A percentile compares a stretch with the other conserved stretches of the same genome.
Evolutionary conservation across 306 rosid genomes (phyloP).

Genomic region (Psophocarpus tetragonolobus): DNA sequence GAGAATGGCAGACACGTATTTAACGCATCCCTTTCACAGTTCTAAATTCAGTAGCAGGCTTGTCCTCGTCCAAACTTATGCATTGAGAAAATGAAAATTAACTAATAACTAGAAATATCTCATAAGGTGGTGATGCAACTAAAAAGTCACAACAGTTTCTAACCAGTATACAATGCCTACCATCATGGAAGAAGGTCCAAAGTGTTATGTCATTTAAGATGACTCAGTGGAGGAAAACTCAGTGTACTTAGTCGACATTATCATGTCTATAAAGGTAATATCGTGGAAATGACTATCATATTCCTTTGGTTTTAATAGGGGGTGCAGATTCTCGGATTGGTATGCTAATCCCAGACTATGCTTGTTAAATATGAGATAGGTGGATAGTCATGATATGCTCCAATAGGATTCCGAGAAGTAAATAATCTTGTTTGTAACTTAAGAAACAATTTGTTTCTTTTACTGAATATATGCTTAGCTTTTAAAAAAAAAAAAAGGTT

Average conservation of each 20-base stretch:
- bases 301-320: no score
- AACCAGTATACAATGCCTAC: background rate
- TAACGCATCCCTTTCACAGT: background rate
- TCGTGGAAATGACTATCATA: no score
- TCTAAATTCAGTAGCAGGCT: background rate
- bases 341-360: no score
- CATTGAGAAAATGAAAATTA: background rate
- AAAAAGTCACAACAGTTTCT: background rate
- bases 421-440: no score
- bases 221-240: background rate
- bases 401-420: no score
- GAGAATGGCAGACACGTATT: background rate
- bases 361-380: no score
- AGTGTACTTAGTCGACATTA: background rate
- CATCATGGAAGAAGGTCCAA: background rate
- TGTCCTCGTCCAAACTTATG: background rate
- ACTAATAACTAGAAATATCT: background rate
- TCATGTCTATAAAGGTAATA: no score
- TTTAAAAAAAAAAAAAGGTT: no score
- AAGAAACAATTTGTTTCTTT: no score
- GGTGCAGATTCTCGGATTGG: no score
- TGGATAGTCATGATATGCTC: no score
- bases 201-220: conserved; percentile 28
- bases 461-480: no score
- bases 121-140: background rate